Evolutionary conservation across 169 alveolate species (phyloP).

Genomic region (Cryptosporidium muris): DNA sequence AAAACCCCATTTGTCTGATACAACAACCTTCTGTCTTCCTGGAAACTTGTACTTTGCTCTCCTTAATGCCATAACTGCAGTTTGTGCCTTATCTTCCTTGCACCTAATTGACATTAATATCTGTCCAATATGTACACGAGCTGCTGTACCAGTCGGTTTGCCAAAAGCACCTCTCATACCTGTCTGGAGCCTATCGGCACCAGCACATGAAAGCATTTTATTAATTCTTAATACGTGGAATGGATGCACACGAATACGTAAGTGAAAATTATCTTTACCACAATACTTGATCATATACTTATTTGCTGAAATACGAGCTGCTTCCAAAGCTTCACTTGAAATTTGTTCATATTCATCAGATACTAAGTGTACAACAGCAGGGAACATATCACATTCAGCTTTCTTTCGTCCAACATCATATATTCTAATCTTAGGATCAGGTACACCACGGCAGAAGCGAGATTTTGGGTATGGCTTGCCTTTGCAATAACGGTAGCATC

Average conservation of each 20-base stretch:
- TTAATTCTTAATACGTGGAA: slow-evolving; percentile 99
- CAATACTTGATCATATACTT: slow-evolving; percentile 95
- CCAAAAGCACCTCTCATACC: slow-evolving; percentile 99
- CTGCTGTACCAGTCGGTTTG: slow-evolving; percentile 96
- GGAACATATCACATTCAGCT: slow-evolving; percentile 97
- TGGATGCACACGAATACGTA: slow-evolving; percentile 98
- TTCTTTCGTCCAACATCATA: slow-evolving; percentile 98
- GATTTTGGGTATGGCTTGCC: slow-evolving; percentile 99
- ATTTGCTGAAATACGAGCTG: slow-evolving; percentile 99
- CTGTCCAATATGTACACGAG: slow-evolving; percentile 96
- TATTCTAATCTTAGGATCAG: slow-evolving; percentile 98
- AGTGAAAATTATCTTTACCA: slow-evolving; percentile 98
- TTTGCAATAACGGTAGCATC: slow-evolving; percentile 98
- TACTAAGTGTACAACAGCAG: slow-evolving; percentile 95
- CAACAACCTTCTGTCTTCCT: slow-evolving; percentile 97
- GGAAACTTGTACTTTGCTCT: slow-evolving; percentile 99
- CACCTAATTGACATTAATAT: slow-evolving; percentile 94
- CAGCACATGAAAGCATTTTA: slow-evolving; percentile 99
- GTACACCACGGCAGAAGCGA: slow-evolving; percentile 99
- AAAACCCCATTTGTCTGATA: slow-evolving; percentile 98
- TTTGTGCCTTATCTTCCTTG: slow-evolving; percentile 78
- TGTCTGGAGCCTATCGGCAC: slow-evolving; percentile 99
- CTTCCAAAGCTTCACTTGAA: slow-evolving; percentile 99
- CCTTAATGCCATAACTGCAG: slow-evolving; percentile 94
- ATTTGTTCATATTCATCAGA: slow-evolving; percentile 98